A percentile compares a stretch with the other conserved stretches of the same genome.
Conservation (phyloP, 2,329 filamentous ascomycete species). For the Calonectria crousiana region DNA sequence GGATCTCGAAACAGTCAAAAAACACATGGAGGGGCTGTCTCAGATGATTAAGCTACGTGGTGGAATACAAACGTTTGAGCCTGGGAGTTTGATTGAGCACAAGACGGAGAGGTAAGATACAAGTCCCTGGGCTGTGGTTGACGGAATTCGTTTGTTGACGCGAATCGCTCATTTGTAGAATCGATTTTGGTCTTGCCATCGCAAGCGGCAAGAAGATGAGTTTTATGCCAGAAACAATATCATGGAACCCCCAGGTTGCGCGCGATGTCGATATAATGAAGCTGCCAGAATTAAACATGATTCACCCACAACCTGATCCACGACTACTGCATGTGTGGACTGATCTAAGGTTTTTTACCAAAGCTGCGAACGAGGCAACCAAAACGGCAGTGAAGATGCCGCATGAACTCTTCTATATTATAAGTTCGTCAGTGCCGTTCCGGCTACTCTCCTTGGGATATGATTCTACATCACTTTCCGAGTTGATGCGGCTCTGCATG, state of each 20-base stretch:
- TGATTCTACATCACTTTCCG: slow-evolving; percentile 22
- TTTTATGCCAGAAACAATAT: slow-evolving; percentile 19
- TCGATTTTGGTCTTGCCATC: slow-evolving; percentile 30
- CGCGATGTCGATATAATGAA: background rate
- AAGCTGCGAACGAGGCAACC: slow-evolving; percentile 35
- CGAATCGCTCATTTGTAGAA: background rate
- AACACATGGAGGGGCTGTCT: slow-evolving; percentile 42
- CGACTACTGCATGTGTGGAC: slow-evolving; percentile 38
- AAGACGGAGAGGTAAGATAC: slow-evolving; percentile 26
- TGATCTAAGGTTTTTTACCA: slow-evolving; percentile 40
- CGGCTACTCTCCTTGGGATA: slow-evolving; percentile 35
- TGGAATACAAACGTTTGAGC: slow-evolving; percentile 30
- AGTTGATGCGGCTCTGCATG: slow-evolving; percentile 37
- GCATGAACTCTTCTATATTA: slow-evolving; percentile 31
- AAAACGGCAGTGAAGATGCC: slow-evolving; percentile 35
- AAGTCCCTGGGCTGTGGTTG: too few species aligned
- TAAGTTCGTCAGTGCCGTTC: slow-evolving; percentile 38
- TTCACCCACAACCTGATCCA: slow-evolving; percentile 25
- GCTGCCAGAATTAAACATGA: slow-evolving; percentile 23
- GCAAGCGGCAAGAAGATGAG: slow-evolving; percentile 15
- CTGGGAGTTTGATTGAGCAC: slow-evolving; percentile 29
- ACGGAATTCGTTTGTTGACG: background rate
- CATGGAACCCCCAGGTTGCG: slow-evolving; percentile 29
- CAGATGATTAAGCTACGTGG: slow-evolving; percentile 40
- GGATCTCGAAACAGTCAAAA: slow-evolving; percentile 33